Evolutionary conservation across 2,329 filamentous ascomycete species (phyloP), one percentile per base, ranked within the genome.

Genomic region (Fusarium avenaceum): DNA sequence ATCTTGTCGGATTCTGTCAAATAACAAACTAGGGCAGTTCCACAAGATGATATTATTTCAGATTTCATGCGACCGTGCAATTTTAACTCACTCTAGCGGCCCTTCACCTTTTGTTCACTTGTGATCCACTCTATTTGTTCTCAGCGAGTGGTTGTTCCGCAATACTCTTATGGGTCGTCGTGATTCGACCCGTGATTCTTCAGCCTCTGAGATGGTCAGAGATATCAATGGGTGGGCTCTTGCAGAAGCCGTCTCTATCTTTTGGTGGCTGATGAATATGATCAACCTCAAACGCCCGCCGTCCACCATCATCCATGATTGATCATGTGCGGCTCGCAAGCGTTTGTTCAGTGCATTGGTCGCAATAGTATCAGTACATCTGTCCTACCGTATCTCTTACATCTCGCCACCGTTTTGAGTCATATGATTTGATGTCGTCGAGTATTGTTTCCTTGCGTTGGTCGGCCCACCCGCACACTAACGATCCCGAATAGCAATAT

Each of bases 131-230:
- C 62, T 49, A 56, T 50, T 38, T 57, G 26, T 53, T 14, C 38
- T 46, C 33, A 44, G 46, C 42, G 33, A 22, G 26, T 57, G 45
- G 22, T 45, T 20, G 54, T 64, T 52, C 66, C 68, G 56, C 64
- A 57, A 60, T 63, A 42, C 42, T 44, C 47, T 42, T 57, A 30
- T 57, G 42, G 54, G 62, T 62, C 50, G 53, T 65, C 53, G 60
- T 73, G 71, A 58, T 71, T 59, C 46, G 65, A 61, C 69, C 40
- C 67, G 64, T 73, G 71, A 72, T 73, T 58, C 46, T 62, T 57
- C 51, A 61, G 52, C 33, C 35, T 55, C 44, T 47, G 48, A 57
- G 39, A 53, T 45, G 26, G 52, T 44, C 28, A 52, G 43, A 54
- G 50, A 48, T 45, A 46, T 14, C 6, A 7, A 33, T 60, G 57